phyloP scores from a whole-genome alignment of 2,329 filamentous ascomycete species.

The Chalaropsis ovoidea region DNA sequence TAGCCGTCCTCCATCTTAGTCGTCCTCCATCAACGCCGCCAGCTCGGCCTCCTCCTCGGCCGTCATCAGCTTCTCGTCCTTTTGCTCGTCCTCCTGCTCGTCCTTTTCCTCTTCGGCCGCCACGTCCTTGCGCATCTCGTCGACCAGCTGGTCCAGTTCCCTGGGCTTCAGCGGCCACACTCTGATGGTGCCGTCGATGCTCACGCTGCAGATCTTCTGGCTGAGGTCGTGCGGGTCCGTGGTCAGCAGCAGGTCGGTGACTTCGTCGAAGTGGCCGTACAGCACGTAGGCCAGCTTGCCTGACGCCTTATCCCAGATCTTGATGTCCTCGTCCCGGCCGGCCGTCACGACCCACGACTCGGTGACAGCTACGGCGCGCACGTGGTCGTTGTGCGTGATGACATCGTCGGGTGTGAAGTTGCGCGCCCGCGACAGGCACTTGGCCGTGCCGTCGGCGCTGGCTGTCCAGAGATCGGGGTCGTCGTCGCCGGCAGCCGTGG shows the following conservation, averaged over 20 bases:
- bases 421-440: constrained; percentile 61
- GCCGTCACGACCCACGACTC: constrained; percentile 76
- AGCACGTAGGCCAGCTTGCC: constrained; percentile 65
- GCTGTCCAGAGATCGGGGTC: constrained; percentile 80
- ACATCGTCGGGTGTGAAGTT: constrained; percentile 62
- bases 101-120: constrained; percentile 41
- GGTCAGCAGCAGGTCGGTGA: constrained; percentile 66
- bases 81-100: constrained; percentile 37
- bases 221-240: constrained; percentile 32
- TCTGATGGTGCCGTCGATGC: constrained; percentile 82
- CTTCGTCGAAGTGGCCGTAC: constrained; percentile 83
- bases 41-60: constrained; percentile 88
- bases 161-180: constrained; percentile 65
- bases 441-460: constrained; percentile 79
- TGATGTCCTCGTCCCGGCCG: constrained; percentile 81
- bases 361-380: constrained; percentile 67
- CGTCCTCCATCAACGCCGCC: constrained; percentile 75
- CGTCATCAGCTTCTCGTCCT: constrained; percentile 51
- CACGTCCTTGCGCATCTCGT: constrained; percentile 37
- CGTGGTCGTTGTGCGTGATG: constrained; percentile 78
- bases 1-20: constrained; percentile 41
- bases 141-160: constrained; percentile 42
- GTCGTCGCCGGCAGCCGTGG: constrained; percentile 39
- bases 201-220: constrained; percentile 61
- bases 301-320: constrained; percentile 71